Percentiles rank a stretch among this genome's conserved stretches.
These are phyloP conservation scores for Russula dissimulans DNA, from an alignment of 768 basidiomycete species.

Conservation along the genomic window DNA sequence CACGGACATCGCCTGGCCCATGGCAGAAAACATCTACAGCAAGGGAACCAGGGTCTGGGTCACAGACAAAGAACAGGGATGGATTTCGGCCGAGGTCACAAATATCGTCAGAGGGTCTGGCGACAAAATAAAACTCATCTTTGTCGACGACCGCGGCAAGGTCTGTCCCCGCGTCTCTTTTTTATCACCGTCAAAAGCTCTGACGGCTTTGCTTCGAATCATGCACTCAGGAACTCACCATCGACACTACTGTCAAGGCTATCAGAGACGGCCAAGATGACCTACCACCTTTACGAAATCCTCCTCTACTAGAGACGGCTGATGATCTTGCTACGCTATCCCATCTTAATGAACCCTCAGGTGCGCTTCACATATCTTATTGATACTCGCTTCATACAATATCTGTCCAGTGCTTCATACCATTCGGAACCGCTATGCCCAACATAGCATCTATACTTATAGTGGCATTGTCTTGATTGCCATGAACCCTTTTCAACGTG, in stretches of 20 bases:
- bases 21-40: slow-evolving; percentile 90
- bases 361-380: slow-evolving; percentile 35
- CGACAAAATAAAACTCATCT: slow-evolving; percentile 74
- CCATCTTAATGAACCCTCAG: slow-evolving; percentile 95
- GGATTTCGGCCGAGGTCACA: slow-evolving; percentile 84
- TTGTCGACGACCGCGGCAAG: slow-evolving; percentile 89
- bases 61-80: slow-evolving; percentile 88
- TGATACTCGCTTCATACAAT: neutral
- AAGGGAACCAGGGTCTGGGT: slow-evolving; percentile 90
- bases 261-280: slow-evolving; percentile 72
- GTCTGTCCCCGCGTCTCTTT: slow-evolving; percentile 32
- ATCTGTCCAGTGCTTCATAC: slow-evolving; percentile 74
- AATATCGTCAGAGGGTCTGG: slow-evolving; percentile 52
- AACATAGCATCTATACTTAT: slow-evolving; percentile 98
- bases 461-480: slow-evolving; percentile 98
- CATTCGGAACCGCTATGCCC: slow-evolving; percentile 92
- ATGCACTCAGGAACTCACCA: slow-evolving; percentile 53
- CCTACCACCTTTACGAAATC: slow-evolving; percentile 91
- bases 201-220: neutral
- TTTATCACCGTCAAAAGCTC: neutral
- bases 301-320: slow-evolving; percentile 90
- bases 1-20: slow-evolving; percentile 27
- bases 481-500: slow-evolving; percentile 96
- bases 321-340: slow-evolving; percentile 98
- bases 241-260: slow-evolving; percentile 71